phyloP scores from a whole-genome alignment of 805 yeast species.

The Saccharomycopsis capsularis region DNA sequence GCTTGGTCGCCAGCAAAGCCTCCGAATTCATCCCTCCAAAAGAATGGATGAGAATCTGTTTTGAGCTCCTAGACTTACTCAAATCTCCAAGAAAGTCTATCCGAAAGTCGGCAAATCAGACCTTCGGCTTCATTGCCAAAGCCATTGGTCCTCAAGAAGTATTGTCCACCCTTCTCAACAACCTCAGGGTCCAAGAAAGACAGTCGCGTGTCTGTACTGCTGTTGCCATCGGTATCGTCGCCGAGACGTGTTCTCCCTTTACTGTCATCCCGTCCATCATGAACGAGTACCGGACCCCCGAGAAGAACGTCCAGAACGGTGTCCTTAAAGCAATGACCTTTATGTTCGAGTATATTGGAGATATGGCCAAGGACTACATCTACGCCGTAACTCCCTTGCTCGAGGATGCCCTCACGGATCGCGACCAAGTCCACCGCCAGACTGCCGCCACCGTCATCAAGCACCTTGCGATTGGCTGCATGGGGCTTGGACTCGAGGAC shows the following conservation, averaged over 20 bases:
- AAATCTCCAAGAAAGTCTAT: conserved; percentile 73
- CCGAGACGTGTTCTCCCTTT: conserved; percentile 87
- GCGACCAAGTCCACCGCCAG: conserved; percentile 91
- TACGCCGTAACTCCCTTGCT: conserved; percentile 72
- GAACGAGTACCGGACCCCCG: conserved; percentile 93
- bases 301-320: conserved; percentile 91
- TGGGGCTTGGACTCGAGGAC: conserved; percentile 71
- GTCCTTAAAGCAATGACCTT: conserved; percentile 85
- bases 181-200: conserved; percentile 87
- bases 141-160: conserved; percentile 97
- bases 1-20: conserved; percentile 71
- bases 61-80: conserved; percentile 81
- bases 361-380: conserved; percentile 71
- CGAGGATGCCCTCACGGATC: conserved; percentile 84
- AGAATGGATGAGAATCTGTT: conserved; percentile 97
- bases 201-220: conserved; percentile 96
- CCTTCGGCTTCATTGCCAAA: conserved; percentile 85
- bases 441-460: conserved; percentile 85
- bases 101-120: conserved; percentile 76
- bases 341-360: conserved; percentile 86
- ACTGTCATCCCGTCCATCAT: conserved; percentile 90
- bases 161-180: conserved; percentile 71
- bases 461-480: conserved; percentile 73
- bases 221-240: conserved; percentile 95
- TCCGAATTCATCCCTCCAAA: conserved; percentile 80